Base-by-base conservation (phyloP, 345 rosid species). In the Acer yangbiense region DNA sequence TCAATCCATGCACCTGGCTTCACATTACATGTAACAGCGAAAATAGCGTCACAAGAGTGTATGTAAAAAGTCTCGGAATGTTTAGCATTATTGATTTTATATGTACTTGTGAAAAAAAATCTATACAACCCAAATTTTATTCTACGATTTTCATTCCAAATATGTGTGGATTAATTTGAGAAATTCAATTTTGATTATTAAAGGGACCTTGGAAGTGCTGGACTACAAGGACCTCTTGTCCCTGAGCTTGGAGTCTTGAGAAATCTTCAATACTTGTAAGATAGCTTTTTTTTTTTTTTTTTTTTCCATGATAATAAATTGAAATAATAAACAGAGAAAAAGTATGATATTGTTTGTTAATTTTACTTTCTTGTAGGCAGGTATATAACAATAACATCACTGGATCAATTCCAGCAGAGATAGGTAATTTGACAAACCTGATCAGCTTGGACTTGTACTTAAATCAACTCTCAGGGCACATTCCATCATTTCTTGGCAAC, bases 201-300 rank as follows among this genome's bases (percentile, higher is more conserved):
- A 35, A 88, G 91, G 77, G 89, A 86, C 77, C 90, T 86, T 1
- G 90, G 88, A 1, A 39, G 48, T 46, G 87, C 85, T 35, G 78
- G 82, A 55, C 67, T 88, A 60, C 78, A 83, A 23, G 91, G 91
- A 72, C 69, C 81, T 0, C 84, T 90, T 65, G 43, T 81, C 65
- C 89, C 88, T 14, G 69, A 85, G 77, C 90, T 86, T 63, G 89
- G 86, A 64, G 32, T 0, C 7, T 57, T 90, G 83, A 2, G 81
- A 12, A 82, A 88, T 85, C 85, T 90, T 25, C 88, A 81, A 75
- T 85, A 81, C 66, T 39, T 90, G 90, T 90, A 82, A 79, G 88
- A 60, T 5, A 17, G 11, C 9, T 25, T 29, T 29, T 29, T 29
- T 29, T 29, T 29, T 29, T 29, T 29, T 50, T 29, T 29, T 29